Evolutionary conservation across 805 yeast genomes (phyloP).

Genomic region (Huiozyma naganishii): DNA sequence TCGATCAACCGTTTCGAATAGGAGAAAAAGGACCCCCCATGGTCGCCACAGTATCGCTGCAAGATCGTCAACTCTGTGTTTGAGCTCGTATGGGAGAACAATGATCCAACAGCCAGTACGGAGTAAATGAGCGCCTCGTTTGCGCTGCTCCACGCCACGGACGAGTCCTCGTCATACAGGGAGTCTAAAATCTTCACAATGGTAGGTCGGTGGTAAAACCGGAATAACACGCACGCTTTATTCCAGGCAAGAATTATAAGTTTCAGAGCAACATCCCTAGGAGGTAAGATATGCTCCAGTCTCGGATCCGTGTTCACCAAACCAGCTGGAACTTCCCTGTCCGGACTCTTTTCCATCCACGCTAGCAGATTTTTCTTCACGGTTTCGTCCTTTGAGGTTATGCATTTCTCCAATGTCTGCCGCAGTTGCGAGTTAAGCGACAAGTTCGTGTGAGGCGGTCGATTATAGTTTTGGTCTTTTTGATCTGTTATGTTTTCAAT

Average conservation of each 20-base stretch:
- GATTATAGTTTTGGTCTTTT: no score
- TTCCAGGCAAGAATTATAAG: slow-evolving; percentile 73
- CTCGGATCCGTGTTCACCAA: not conserved
- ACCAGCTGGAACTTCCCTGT: not conserved
- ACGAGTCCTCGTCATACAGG: slow-evolving; percentile 50
- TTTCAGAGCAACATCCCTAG: slow-evolving; percentile 59
- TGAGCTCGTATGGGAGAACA: slow-evolving; percentile 49
- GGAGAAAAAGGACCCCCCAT: slow-evolving; percentile 68
- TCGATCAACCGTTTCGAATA: slow-evolving; percentile 75
- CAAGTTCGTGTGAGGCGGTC: no score
- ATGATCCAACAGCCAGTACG: slow-evolving; percentile 80
- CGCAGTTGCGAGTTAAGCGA: no score
- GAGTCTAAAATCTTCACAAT: slow-evolving; percentile 64
- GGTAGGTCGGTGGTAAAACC: slow-evolving; percentile 81
- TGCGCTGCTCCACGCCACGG: slow-evolving; percentile 57
- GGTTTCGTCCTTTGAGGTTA: not conserved
- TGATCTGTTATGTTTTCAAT: no score
- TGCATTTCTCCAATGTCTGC: no score
- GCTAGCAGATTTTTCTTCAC: not conserved
- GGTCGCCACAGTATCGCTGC: slow-evolving; percentile 42
- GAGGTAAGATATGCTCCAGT: slow-evolving; percentile 38
- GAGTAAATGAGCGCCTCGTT: slow-evolving; percentile 75
- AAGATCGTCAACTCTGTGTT: slow-evolving; percentile 24
- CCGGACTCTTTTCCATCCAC: not conserved
- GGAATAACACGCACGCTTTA: slow-evolving; percentile 72